phyloP scores from a whole-genome alignment of 2,329 filamentous ascomycete species.

The Trichoderma endophyticum region DNA sequence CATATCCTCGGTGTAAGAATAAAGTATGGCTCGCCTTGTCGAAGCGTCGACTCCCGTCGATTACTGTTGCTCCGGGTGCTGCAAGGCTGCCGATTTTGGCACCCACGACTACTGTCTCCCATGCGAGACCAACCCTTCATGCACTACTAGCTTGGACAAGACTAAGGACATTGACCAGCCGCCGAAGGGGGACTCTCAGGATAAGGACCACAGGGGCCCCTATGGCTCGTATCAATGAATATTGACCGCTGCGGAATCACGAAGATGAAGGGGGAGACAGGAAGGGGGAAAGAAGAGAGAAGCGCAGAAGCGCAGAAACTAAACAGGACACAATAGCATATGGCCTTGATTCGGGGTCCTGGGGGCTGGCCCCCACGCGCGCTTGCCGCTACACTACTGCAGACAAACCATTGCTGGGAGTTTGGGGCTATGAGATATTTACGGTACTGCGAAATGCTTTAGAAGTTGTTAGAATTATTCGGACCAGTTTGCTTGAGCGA shows the following conservation, averaged over 20 bases:
- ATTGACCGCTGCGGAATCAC: no score
- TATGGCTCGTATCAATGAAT: not conserved
- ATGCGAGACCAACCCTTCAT: slow-evolving; percentile 27
- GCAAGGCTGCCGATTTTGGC: slow-evolving; percentile 31
- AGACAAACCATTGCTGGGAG: not conserved
- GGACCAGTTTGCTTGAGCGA: not conserved
- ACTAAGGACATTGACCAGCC: slow-evolving; percentile 10
- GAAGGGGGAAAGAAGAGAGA: not conserved
- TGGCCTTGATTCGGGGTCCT: not conserved
- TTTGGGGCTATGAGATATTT: not conserved
- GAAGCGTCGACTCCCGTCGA: slow-evolving; percentile 20
- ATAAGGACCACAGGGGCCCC: not conserved
- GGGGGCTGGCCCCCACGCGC: slow-evolving; percentile 6
- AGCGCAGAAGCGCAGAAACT: not conserved
- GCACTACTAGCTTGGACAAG: slow-evolving; percentile 21
- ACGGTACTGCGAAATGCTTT: not conserved
- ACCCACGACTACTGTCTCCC: slow-evolving; percentile 33
- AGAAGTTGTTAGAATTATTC: not conserved
- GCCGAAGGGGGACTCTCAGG: not conserved
- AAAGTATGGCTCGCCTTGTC: slow-evolving; percentile 11
- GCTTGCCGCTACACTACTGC: not conserved
- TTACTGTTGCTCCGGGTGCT: slow-evolving; percentile 33
- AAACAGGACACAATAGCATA: not conserved
- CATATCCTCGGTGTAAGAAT: not conserved
- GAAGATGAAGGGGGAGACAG: not conserved